Evolutionary conservation across 208 protist species (phyloP), one percentile per base, ranked within the genome.

Genomic region (Vickermania spadyakhi): DNA sequence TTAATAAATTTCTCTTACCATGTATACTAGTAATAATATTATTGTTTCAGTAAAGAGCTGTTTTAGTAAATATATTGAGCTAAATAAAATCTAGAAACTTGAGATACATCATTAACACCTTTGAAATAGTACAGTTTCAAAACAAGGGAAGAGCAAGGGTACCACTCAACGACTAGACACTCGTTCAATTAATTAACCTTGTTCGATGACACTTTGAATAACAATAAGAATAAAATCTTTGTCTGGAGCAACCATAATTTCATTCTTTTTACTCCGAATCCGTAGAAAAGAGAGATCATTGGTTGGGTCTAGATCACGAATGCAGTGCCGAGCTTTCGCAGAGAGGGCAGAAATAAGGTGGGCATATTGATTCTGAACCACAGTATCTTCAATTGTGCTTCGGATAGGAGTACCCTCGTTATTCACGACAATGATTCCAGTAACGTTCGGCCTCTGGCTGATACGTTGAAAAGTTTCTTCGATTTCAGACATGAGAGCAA

Each of bases 271-370:
- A 27, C 90, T 96, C 3, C 96, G 79, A 50, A 98, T 93, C 2
- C 96, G 79, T 49, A 98, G 67, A 60, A 98, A 98, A 1, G 90
- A 98, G 5, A 98, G 73, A 63, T 98, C 95, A 64, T 98, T 98
- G 29, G 94, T 96, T 0, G 96, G 94, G 73, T 98, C 96, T 57
- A 98, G 68, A 66, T 98, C 95, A 31, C 93, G 88, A 26, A 98
- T 89, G 29, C 86, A 96, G 65, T 92, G 86, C 22, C 94, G 85
- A 2, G 95, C 94, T 66, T 98, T 97, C 7, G 75, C 85, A 13
- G 91, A 84, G 21, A 98, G 77, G 25, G 93, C 81, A 0, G 93
- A 89, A 65, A 98, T 96, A 14, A 97, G 69, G 29, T 97, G 89
- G 0, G 96, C 93, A 68, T 98, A 98, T 65, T 98, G 76, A 71